Percentiles rank a stretch among this genome's conserved stretches.
These are phyloP conservation scores for Colletotrichum phormii DNA, from an alignment of 2,329 filamentous ascomycete genomes.

Conservation along the genomic window DNA sequence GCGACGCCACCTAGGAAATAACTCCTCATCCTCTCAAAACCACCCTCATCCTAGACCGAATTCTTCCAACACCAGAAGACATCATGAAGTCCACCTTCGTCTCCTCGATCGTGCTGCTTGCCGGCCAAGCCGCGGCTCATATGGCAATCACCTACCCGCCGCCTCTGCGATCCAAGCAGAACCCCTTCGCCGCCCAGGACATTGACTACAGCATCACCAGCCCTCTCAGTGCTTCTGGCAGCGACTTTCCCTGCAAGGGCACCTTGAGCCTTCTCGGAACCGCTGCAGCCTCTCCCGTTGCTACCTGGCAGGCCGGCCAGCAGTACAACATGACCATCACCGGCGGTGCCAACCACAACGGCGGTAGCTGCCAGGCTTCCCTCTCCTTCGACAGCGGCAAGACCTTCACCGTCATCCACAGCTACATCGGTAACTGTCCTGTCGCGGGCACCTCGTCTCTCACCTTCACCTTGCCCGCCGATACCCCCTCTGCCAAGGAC, in stretches of 20 bases:
- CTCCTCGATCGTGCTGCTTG: constrained; percentile 46
- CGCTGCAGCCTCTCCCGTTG: constrained; percentile 62
- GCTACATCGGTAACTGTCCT: constrained; percentile 68
- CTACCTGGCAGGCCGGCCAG: constrained; percentile 71
- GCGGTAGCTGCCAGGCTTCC: constrained; percentile 82
- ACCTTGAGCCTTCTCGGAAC: constrained; percentile 62
- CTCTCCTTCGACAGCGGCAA: constrained; percentile 79
- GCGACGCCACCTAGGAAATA: neutral
- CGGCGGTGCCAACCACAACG: constrained; percentile 73
- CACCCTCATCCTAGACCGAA: neutral
- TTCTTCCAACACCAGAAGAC: constrained; percentile 38
- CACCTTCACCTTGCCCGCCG: constrained; percentile 74
- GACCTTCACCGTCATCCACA: constrained; percentile 76
- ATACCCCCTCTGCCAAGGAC: constrained; percentile 66
- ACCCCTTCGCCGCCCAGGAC: constrained; percentile 57
- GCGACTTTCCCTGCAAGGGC: constrained; percentile 83
- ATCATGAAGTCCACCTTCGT: constrained; percentile 39
- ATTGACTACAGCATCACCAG: constrained; percentile 79
- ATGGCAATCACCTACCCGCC: constrained; percentile 67
- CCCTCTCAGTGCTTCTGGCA: constrained; percentile 70
- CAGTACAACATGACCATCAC: constrained; percentile 72
- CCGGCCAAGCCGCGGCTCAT: constrained; percentile 61
- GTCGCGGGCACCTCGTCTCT: constrained; percentile 60
- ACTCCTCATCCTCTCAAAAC: neutral
- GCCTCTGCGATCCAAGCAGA: constrained; percentile 65